Percentiles rank a stretch among this genome's conserved stretches.
Conservation (phyloP, 177 flowering plant genomes). For the Telopea speciosissima region DNA sequence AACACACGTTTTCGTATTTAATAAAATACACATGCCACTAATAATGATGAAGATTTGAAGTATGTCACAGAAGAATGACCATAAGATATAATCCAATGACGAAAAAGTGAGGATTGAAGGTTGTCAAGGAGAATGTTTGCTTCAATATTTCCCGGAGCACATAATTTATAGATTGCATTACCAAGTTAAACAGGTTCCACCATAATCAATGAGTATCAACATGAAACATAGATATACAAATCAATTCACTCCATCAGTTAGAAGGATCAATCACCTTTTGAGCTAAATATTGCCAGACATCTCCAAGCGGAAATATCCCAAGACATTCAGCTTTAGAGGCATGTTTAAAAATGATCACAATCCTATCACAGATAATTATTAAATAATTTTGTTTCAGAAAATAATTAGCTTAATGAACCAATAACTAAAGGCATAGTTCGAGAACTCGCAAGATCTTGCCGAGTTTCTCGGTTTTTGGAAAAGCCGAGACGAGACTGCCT, state of each 20-base stretch:
- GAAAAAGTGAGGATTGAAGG: too few relatives aligned
- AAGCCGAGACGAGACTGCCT: too few relatives aligned
- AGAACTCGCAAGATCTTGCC: too few relatives aligned
- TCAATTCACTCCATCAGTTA: not conserved
- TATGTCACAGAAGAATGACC: too few relatives aligned
- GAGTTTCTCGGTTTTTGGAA: too few relatives aligned
- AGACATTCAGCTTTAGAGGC: not conserved
- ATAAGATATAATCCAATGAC: too few relatives aligned
- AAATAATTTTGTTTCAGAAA: not conserved
- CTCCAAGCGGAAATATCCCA: not conserved
- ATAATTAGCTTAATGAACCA: not conserved
- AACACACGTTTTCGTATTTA: too few relatives aligned
- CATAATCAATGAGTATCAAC: not conserved
- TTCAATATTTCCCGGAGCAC: not conserved
- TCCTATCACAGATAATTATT: not conserved
- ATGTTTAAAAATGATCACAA: too few relatives aligned
- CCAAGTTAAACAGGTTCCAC: not conserved
- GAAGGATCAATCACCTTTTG: not conserved
- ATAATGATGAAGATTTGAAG: too few relatives aligned
- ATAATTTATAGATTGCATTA: too few relatives aligned
- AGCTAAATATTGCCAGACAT: not conserved
- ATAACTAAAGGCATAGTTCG: too few relatives aligned
- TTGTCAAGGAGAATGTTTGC: not conserved
- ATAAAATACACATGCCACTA: too few relatives aligned
- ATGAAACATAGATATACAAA: not conserved